Evolutionary conservation across 2,329 filamentous ascomycete species (phyloP).

Genomic region (Hymenoscyphus infarciens): DNA sequence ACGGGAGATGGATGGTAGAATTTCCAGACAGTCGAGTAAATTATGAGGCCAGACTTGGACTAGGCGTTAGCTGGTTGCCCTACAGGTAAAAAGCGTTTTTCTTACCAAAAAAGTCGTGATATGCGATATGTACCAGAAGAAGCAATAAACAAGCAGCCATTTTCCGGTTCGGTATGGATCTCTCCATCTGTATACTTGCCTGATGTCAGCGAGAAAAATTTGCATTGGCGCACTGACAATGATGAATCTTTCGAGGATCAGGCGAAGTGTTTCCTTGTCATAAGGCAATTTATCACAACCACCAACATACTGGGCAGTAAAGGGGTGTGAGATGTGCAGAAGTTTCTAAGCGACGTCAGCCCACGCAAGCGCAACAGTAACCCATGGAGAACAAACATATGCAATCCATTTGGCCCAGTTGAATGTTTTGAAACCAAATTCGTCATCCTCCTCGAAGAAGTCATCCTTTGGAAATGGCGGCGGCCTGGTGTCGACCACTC

Average conservation of each 20-base stretch:
- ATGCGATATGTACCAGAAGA: slow-evolving; percentile 25
- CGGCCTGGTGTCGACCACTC: slow-evolving; percentile 22
- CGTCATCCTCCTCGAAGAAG: slow-evolving; percentile 29
- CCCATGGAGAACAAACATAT: slow-evolving; percentile 18
- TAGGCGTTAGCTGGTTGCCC: slow-evolving; percentile 13
- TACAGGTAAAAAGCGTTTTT: slow-evolving; percentile 10
- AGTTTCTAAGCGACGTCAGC: slow-evolving; percentile 29
- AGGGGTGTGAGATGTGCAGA: slow-evolving; percentile 32
- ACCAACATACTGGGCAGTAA: slow-evolving; percentile 39
- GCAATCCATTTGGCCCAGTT: slow-evolving; percentile 36
- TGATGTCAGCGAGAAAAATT: slow-evolving; percentile 35
- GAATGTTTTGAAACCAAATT: slow-evolving; percentile 27
- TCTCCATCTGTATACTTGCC: slow-evolving; percentile 39
- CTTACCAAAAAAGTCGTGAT: slow-evolving; percentile 27
- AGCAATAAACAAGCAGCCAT: slow-evolving; percentile 28
- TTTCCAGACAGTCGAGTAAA: slow-evolving; percentile 23
- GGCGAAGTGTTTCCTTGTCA: slow-evolving; percentile 31
- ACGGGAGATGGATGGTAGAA: slow-evolving; percentile 21
- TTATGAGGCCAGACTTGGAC: slow-evolving; percentile 21
- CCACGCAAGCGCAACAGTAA: slow-evolving; percentile 7
- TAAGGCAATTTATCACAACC: slow-evolving; percentile 27
- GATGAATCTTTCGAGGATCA: slow-evolving; percentile 36
- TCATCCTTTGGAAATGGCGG: slow-evolving; percentile 23
- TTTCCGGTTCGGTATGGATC: slow-evolving; percentile 32
- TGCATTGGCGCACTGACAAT: slow-evolving; percentile 38